Conservation (phyloP, 352 stramenopile species). For the Phytophthora chlamydospora region DNA sequence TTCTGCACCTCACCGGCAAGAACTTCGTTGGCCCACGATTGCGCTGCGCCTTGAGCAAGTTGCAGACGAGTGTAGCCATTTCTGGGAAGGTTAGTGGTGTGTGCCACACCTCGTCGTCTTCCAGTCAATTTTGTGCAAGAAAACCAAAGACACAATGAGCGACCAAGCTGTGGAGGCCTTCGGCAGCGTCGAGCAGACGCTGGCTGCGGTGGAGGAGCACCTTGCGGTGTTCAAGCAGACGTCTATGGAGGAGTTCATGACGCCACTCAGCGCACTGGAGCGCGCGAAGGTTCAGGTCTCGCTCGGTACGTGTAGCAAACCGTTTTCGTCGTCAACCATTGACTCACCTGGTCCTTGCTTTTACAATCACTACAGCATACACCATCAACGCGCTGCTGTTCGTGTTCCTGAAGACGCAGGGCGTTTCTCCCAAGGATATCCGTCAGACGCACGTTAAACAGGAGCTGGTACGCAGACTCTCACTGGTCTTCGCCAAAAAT, state of each 20-base stretch:
- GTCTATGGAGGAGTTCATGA: conserved; percentile 63
- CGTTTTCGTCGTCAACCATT: conserved; percentile 5
- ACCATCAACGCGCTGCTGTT: conserved; percentile 88
- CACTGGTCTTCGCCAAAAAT: not conserved
- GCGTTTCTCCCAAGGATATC: conserved; percentile 87
- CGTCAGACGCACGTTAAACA: conserved; percentile 91
- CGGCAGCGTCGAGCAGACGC: conserved; percentile 78
- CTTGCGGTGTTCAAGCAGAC: conserved; percentile 61
- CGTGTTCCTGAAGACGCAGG: conserved; percentile 88
- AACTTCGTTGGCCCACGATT: too few relatives aligned
- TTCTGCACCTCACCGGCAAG: too few relatives aligned
- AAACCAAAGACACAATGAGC: conserved; percentile 44
- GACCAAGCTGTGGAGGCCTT: conserved; percentile 71
- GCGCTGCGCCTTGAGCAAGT: too few relatives aligned
- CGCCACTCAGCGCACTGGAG: conserved; percentile 67
- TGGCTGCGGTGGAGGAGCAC: conserved; percentile 76
- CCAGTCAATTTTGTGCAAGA: conserved; percentile 22
- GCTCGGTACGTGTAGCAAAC: conserved; percentile 52
- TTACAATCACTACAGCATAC: conserved; percentile 59
- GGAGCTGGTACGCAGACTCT: conserved; percentile 57
- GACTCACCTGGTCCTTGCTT: conserved; percentile 1
- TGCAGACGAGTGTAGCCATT: conserved; percentile 1
- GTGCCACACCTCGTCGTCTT: conserved; percentile 20
- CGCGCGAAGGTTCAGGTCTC: conserved; percentile 87
- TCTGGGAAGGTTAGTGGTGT: conserved; percentile 9